phyloP scores from a whole-genome alignment of 1,284 basidiomycete species.

The Violaceomyces palustris region DNA sequence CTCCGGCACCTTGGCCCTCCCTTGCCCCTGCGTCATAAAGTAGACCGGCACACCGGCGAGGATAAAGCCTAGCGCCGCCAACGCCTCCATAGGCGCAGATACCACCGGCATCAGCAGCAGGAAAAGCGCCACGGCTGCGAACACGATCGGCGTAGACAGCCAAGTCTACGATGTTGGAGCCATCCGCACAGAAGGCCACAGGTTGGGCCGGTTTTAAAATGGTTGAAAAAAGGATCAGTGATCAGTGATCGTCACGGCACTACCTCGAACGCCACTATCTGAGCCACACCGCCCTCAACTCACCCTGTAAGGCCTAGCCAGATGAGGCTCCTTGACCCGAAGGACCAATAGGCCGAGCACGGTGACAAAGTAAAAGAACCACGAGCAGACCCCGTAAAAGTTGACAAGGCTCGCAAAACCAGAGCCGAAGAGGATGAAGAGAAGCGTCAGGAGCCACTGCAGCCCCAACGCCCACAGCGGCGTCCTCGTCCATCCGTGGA shows the following conservation, averaged over 20 bases:
- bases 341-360: conserved; percentile 79
- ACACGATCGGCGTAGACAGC: conserved; percentile 82
- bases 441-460: conserved; percentile 58
- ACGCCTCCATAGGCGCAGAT: conserved; percentile 74
- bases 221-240: too few species aligned
- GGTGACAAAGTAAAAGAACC: conserved; percentile 42
- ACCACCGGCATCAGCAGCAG: conserved; percentile 90
- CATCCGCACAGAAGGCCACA: too few species aligned
- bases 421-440: conserved; percentile 41
- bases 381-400: conserved; percentile 58
- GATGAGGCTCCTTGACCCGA: conserved; percentile 80
- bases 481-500: conserved; percentile 22
- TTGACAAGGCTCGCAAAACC: conserved; percentile 56
- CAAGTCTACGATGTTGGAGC: conserved; percentile 61
- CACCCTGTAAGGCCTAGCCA: conserved; percentile 61
- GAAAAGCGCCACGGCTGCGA: conserved; percentile 86
- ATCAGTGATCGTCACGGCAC: too few species aligned
- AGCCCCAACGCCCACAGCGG: conserved; percentile 35
- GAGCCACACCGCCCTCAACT: not conserved
- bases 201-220: too few species aligned
- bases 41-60: conserved; percentile 42
- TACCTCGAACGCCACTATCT: too few species aligned
- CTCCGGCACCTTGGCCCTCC: too few species aligned
- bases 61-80: conserved; percentile 42
- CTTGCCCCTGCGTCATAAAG: conserved; percentile 34